Evolutionary conservation across 2,329 filamentous ascomycete species (phyloP).

Genomic region (Eurotiales sp.): DNA sequence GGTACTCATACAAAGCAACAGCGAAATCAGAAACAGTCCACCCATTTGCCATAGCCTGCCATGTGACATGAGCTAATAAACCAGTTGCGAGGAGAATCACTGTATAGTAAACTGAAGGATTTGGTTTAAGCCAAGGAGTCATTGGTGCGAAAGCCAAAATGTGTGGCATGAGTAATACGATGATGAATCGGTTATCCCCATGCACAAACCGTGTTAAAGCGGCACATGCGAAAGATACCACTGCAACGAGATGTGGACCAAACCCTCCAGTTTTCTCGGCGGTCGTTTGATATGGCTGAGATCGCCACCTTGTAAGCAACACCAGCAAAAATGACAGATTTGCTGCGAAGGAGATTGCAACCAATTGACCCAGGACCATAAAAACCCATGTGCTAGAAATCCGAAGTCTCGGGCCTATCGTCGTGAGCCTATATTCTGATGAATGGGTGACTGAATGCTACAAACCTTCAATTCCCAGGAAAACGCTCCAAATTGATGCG

Average conservation of each 20-base stretch:
- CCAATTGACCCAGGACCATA: constrained; percentile 55
- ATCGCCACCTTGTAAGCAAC: constrained; percentile 34
- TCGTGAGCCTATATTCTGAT: background rate
- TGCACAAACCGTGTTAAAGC: background rate
- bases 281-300: no score
- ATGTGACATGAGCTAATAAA: background rate
- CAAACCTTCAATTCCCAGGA: constrained; percentile 56
- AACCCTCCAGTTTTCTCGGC: background rate
- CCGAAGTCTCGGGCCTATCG: constrained; percentile 48
- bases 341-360: constrained; percentile 59
- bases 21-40: background rate
- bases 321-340: constrained; percentile 61
- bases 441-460: background rate
- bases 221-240: background rate
- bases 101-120: background rate
- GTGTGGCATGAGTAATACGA: background rate
- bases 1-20: background rate
- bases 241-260: background rate
- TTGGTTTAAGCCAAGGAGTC: background rate
- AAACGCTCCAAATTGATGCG: constrained; percentile 53
- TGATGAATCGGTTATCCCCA: background rate
- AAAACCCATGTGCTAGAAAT: constrained; percentile 56
- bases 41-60: background rate
- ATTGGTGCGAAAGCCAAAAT: background rate
- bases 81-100: background rate